Conservation (phyloP, 208 protist genomes). For the Trypanosoma melophagium region DNA sequence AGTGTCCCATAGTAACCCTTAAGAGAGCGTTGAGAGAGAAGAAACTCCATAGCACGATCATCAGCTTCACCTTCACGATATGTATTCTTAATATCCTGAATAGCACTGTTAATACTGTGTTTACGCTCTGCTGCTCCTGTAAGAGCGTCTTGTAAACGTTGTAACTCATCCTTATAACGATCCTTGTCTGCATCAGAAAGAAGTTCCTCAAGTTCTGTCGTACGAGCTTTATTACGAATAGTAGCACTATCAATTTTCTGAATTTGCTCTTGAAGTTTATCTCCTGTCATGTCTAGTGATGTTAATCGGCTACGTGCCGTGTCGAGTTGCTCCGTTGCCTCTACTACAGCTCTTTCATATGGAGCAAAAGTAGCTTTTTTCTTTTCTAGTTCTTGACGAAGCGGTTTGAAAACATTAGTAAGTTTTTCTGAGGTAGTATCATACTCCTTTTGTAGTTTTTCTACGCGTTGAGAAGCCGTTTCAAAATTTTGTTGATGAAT, state of each 20-base stretch:
- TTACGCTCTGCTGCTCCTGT: constrained; percentile 62
- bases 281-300: constrained; percentile 35
- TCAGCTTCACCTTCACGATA: constrained; percentile 83
- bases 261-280: constrained; percentile 38
- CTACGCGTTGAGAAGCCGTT: constrained; percentile 59
- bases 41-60: constrained; percentile 85
- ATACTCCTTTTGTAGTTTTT: constrained; percentile 60
- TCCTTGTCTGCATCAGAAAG: constrained; percentile 46
- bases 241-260: constrained; percentile 35
- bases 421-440: constrained; percentile 76
- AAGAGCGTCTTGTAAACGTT: constrained; percentile 74
- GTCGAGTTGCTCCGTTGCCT: constrained; percentile 53
- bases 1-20: constrained; percentile 96
- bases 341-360: constrained; percentile 76
- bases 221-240: constrained; percentile 30
- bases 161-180: constrained; percentile 54
- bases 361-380: constrained; percentile 90
- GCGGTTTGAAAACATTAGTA: constrained; percentile 60
- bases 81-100: constrained; percentile 79
- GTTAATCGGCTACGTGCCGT: constrained; percentile 47
- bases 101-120: constrained; percentile 72
- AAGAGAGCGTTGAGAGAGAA: constrained; percentile 77
- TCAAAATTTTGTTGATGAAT: constrained; percentile 85
- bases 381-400: constrained; percentile 92
- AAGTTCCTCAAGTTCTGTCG: constrained; percentile 52